Evolutionary conservation across 768 basidiomycete species (phyloP).

Genomic region (Trametes maxima): DNA sequence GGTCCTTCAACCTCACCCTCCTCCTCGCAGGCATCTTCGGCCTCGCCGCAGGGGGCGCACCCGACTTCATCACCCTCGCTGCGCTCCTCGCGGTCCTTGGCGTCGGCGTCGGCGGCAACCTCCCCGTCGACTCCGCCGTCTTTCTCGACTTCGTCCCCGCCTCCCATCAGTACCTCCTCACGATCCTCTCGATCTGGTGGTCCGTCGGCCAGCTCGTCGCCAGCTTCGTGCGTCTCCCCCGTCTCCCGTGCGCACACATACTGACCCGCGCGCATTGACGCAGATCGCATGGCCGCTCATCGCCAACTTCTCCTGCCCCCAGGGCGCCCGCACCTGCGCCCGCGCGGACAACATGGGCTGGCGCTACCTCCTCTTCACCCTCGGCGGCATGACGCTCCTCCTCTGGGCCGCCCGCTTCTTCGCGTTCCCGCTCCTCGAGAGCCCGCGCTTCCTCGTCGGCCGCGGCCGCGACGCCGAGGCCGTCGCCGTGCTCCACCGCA

Average conservation of each 20-base stretch:
- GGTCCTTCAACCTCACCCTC: slow-evolving; percentile 58
- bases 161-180: slow-evolving; percentile 60
- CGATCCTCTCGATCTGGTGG: slow-evolving; percentile 62
- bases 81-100: slow-evolving; percentile 48
- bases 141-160: slow-evolving; percentile 57
- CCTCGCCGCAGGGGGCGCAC: slow-evolving; percentile 49
- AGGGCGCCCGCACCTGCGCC: slow-evolving; percentile 37
- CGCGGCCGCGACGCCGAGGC: slow-evolving; percentile 56
- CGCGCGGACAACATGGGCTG: slow-evolving; percentile 61
- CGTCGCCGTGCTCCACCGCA: slow-evolving; percentile 46
- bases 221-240: slow-evolving; percentile 41
- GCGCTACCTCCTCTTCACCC: slow-evolving; percentile 58
- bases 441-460: slow-evolving; percentile 59
- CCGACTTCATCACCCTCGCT: slow-evolving; percentile 50
- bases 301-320: slow-evolving; percentile 52
- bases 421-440: slow-evolving; percentile 55
- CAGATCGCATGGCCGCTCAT: slow-evolving; percentile 65
- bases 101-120: slow-evolving; percentile 57
- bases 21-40: slow-evolving; percentile 57
- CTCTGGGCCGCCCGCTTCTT: slow-evolving; percentile 57
- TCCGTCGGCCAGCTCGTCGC: slow-evolving; percentile 55
- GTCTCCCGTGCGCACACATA: not conserved
- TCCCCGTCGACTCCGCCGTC: slow-evolving; percentile 57
- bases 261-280: not conserved
- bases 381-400: slow-evolving; percentile 54